phyloP scores from a whole-genome alignment of 139 green algal species.

The Chlorella sorokiniana region DNA sequence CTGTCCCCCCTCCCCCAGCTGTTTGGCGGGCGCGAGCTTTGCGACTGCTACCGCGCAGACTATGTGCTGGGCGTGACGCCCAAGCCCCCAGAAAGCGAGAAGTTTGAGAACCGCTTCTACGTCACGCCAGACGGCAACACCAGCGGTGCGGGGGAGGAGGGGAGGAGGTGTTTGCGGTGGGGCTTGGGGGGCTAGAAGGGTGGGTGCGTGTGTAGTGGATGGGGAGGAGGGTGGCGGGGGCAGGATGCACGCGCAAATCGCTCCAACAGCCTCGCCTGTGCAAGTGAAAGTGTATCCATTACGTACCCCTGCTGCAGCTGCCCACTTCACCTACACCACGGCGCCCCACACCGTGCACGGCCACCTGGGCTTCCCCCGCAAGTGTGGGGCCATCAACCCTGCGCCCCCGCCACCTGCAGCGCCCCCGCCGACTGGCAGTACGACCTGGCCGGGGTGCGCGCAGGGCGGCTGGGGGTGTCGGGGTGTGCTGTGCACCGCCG shows the following conservation, averaged over 20 bases:
- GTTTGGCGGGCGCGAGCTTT: slow-evolving; percentile 22
- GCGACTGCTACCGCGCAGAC: slow-evolving; percentile 19
- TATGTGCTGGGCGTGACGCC: neutral
- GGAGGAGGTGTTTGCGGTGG: too few species aligned
- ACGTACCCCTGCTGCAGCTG: neutral
- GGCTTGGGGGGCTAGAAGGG: too few species aligned
- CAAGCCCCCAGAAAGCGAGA: slow-evolving; percentile 11
- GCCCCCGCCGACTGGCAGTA: slow-evolving; percentile 1
- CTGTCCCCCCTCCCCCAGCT: too few species aligned
- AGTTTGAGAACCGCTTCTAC: slow-evolving; percentile 28
- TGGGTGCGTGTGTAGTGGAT: neutral
- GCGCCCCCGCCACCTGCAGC: slow-evolving; percentile 6
- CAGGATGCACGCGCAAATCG: neutral
- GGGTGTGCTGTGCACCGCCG: neutral
- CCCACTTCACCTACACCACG: slow-evolving; percentile 23
- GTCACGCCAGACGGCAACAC: neutral
- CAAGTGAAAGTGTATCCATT: neutral
- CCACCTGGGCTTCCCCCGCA: slow-evolving; percentile 28
- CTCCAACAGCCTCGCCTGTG: too few species aligned
- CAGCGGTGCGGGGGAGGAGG: neutral
- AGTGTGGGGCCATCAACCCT: neutral
- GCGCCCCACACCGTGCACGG: slow-evolving; percentile 15
- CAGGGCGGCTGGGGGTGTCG: neutral
- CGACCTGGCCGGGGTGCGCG: neutral
- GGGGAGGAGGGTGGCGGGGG: neutral